Evolutionary conservation across 306 rosid genomes (phyloP).

Genomic region (Phaseolus lunatus): DNA sequence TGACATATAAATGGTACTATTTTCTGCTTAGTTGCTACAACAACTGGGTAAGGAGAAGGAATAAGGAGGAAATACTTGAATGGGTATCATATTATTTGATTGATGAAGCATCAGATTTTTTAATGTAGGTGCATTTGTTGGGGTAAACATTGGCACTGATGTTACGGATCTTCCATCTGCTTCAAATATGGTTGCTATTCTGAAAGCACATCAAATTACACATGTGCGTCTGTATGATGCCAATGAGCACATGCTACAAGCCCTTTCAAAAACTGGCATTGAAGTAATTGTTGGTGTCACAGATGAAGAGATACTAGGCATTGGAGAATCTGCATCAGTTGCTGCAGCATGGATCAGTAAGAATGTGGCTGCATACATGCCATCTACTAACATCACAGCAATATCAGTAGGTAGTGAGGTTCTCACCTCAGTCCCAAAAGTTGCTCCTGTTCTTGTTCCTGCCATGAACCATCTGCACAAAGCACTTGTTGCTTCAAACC

Average conservation of each 20-base stretch:
- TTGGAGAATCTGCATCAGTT: slow-evolving; percentile 76
- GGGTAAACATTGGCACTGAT: slow-evolving; percentile 82
- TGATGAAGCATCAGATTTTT: slow-evolving; percentile 37
- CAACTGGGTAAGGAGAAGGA: background rate
- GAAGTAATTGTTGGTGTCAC: slow-evolving; percentile 81
- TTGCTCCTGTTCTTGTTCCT: slow-evolving; percentile 76
- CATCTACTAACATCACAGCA: slow-evolving; percentile 84
- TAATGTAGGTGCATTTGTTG: slow-evolving; percentile 85
- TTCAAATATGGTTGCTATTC: slow-evolving; percentile 63
- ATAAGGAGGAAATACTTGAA: background rate
- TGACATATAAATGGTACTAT: background rate
- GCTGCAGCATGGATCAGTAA: slow-evolving; percentile 89
- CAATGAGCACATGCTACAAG: slow-evolving; percentile 74
- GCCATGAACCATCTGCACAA: slow-evolving; percentile 84
- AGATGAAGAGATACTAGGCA: slow-evolving; percentile 73
- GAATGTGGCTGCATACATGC: slow-evolving; percentile 81
- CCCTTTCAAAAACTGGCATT: slow-evolving; percentile 74
- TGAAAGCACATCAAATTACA: slow-evolving; percentile 74
- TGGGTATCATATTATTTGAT: slow-evolving; percentile 12
- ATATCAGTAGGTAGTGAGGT: slow-evolving; percentile 93
- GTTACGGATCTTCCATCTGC: slow-evolving; percentile 80
- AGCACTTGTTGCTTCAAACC: slow-evolving; percentile 82
- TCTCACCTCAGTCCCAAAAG: slow-evolving; percentile 74
- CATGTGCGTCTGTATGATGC: slow-evolving; percentile 85
- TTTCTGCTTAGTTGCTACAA: background rate